phyloP scores from a whole-genome alignment of 768 basidiomycete species.

The Tylopilus intermedius region DNA sequence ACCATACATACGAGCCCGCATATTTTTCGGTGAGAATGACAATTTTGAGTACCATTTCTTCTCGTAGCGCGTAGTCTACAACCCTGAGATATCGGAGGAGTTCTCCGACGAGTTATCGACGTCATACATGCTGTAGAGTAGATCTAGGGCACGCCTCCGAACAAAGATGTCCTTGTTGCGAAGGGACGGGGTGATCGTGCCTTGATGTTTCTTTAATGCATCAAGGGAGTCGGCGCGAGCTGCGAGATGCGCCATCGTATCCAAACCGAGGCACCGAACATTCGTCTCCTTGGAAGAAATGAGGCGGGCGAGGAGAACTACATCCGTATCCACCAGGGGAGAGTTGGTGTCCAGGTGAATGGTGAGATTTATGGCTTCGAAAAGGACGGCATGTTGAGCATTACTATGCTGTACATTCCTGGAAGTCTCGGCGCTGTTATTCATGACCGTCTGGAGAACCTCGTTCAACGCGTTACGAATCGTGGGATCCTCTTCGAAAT shows the following conservation, averaged over 20 bases:
- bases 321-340: constrained; percentile 80
- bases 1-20: constrained; percentile 96
- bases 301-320: constrained; percentile 88
- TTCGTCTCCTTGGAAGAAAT: constrained; percentile 99
- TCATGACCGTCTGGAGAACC: constrained; percentile 86
- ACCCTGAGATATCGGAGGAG: constrained; percentile 87
- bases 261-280: constrained; percentile 92
- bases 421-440: constrained; percentile 83
- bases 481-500: constrained; percentile 71
- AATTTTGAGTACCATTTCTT: constrained; percentile 99
- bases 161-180: constrained; percentile 98
- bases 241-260: constrained; percentile 97
- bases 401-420: constrained; percentile 98
- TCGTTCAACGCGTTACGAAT: constrained; percentile 71
- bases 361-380: constrained; percentile 94
- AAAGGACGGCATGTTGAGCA: constrained; percentile 95
- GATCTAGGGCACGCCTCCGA: constrained; percentile 85
- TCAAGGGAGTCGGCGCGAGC: constrained; percentile 88
- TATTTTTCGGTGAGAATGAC: constrained; percentile 99
- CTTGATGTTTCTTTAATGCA: constrained; percentile 92
- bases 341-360: constrained; percentile 94
- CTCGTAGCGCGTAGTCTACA: constrained; percentile 94
- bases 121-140: constrained; percentile 99
- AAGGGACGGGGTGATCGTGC: constrained; percentile 89
- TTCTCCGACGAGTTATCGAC: constrained; percentile 97